Evolutionary conservation across 169 alveolate genomes (phyloP), one percentile per base, ranked within the genome.

Genomic region (Amoebophrya sp.): DNA sequence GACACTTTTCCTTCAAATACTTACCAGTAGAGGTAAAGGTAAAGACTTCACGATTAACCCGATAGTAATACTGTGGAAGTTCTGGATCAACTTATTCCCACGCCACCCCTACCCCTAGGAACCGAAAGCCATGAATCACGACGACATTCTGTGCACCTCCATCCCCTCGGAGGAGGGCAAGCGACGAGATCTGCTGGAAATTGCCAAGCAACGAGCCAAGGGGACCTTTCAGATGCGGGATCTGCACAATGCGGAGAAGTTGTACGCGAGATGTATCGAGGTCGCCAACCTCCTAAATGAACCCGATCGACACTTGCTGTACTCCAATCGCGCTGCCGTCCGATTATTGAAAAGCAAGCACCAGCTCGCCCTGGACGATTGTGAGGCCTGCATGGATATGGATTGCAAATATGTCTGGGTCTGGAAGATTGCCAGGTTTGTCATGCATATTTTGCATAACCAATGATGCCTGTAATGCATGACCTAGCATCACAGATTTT

Each of bases 321-420:
- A 66, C 35, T 12, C 35, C 32, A 66, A 66, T 25, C 83, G 83
- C 29, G 83, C 83, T 2, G 83, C 83, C 32, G 83, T 66, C 10
- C 83, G 83, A 66, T 66, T 66, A 25, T 25, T 66, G 10, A 66
- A 66, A 25, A 1, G 83, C 83, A 7, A 66, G 10, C 18, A 7
- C 18, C 83, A 66, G 35, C 83, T 66, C 39, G 83, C 83, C 29
- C 83, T 66, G 35, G 83, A 66, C 35, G 83, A 66, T n/a, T 66
- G 83, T 25, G 83, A 66, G 18, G 83, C 83, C 83, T 66, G 83
- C 83, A 66, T 66, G 83, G 83, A 66, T 25, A n/a, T n/a, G n/a
- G n/a, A n/a, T n/a, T n/a, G n/a, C n/a, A n/a, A n/a, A n/a, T n/a
- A n/a, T n/a, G n/a, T n/a, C n/a, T n/a, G n/a, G n/a, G n/a, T n/a